A percentile compares a stretch with the other conserved stretches of the same genome.
phyloP scores from a whole-genome alignment of 768 basidiomycete species.

The Daedaleopsis nitida region DNA sequence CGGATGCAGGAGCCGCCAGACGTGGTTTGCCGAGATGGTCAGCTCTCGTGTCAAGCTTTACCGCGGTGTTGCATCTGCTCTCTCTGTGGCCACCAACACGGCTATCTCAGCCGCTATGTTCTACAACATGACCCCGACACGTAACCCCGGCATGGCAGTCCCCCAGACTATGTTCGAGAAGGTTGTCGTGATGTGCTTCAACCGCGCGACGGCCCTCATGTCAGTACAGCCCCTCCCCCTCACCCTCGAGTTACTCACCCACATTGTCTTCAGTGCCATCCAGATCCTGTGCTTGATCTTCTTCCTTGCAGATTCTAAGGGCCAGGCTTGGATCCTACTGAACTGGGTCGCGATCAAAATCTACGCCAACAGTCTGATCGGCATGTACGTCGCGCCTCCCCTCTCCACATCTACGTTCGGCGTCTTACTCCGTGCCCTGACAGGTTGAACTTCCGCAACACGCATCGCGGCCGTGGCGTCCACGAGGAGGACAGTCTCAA shows the following conservation, averaged over 20 bases:
- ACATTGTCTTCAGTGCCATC: neutral
- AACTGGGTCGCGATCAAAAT: conserved; percentile 25
- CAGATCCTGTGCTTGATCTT: neutral
- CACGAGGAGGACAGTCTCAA: conserved; percentile 26
- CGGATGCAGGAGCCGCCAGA: neutral
- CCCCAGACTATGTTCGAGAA: conserved; percentile 17
- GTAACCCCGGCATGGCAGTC: conserved; percentile 23
- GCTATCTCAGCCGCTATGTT: conserved; percentile 19
- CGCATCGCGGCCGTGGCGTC: conserved; percentile 25
- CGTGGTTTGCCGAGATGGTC: conserved; percentile 18
- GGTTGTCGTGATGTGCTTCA: conserved; percentile 20
- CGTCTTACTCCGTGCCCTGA: too few relatives aligned
- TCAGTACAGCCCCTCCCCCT: conserved; percentile 6
- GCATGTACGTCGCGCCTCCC: conserved; percentile 15
- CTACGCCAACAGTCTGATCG: conserved; percentile 25
- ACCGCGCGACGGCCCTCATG: conserved; percentile 26
- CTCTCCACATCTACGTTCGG: neutral
- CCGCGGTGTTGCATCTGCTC: conserved; percentile 15
- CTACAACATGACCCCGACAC: conserved; percentile 16
- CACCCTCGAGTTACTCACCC: neutral
- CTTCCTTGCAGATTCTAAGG: conserved; percentile 15
- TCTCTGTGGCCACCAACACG: conserved; percentile 16
- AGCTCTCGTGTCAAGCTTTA: conserved; percentile 8
- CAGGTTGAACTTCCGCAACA: conserved; percentile 27
- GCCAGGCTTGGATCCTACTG: conserved; percentile 25